Conservation (phyloP, 495 filamentous ascomycete genomes). For the Geoglossum glabrum region DNA sequence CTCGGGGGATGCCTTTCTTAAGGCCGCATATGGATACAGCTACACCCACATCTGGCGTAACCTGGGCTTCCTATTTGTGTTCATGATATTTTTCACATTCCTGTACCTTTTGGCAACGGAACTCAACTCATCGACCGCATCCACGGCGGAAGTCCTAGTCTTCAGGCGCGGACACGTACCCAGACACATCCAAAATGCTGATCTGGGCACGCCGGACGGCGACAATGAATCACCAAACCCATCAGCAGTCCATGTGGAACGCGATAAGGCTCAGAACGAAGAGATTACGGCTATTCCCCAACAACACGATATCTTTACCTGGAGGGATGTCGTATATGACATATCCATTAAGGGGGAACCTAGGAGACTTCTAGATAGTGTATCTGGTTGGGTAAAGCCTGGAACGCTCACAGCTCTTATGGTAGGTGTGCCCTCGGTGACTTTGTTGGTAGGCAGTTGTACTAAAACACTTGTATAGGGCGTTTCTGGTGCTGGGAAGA, state of each 20-base stretch:
- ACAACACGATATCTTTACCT: conserved; percentile 20
- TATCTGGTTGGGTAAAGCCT: conserved; percentile 62
- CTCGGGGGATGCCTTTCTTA: conserved; percentile 30
- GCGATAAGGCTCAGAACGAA: conserved; percentile 29
- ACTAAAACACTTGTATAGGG: conserved; percentile 18
- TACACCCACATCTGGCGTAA: conserved; percentile 42
- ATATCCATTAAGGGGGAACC: conserved; percentile 46
- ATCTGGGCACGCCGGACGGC: neutral
- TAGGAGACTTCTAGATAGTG: conserved; percentile 43
- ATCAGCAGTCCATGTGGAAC: neutral
- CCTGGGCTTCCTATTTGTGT: conserved; percentile 38
- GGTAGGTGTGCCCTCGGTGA: neutral
- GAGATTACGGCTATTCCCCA: conserved; percentile 31
- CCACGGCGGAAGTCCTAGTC: conserved; percentile 55
- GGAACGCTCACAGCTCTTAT: conserved; percentile 49
- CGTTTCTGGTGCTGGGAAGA: conserved; percentile 73
- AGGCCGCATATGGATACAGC: conserved; percentile 31
- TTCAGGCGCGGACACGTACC: conserved; percentile 47
- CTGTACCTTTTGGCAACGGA: conserved; percentile 41
- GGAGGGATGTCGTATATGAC: conserved; percentile 37
- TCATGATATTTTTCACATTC: conserved; percentile 31
- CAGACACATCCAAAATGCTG: conserved; percentile 5
- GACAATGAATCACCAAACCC: neutral
- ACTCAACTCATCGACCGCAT: conserved; percentile 48
- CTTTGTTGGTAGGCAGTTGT: conserved; percentile 10